These are phyloP conservation scores for Sicyos baderoa DNA, from an alignment of 306 rosid species.

Conservation along the genomic window DNA sequence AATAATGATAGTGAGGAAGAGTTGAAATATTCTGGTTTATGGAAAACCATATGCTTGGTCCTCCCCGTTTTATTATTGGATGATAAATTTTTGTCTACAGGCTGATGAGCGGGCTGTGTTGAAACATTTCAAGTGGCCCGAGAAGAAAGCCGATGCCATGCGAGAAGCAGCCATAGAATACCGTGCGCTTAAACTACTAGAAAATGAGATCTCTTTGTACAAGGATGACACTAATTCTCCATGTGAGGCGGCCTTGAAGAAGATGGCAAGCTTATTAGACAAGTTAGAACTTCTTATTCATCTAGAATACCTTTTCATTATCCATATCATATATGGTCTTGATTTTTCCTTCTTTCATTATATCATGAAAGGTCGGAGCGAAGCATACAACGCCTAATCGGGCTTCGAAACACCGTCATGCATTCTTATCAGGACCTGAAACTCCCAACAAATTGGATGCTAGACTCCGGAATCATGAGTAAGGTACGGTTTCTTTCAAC, in stretches of 20 bases:
- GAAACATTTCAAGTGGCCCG: conserved; percentile 96
- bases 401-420: conserved; percentile 48
- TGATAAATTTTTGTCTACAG: conserved; percentile 34
- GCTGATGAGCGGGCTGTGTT: conserved; percentile 85
- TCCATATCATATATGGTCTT: conserved; percentile 4
- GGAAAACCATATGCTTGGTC: neutral
- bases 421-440: conserved; percentile 52
- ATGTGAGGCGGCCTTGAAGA: conserved; percentile 72
- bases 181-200: conserved; percentile 64
- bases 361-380: conserved; percentile 59
- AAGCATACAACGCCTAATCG: conserved; percentile 55
- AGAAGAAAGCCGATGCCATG: conserved; percentile 87
- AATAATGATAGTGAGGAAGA: neutral
- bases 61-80: neutral
- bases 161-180: conserved; percentile 90
- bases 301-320: neutral
- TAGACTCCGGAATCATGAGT: conserved; percentile 66
- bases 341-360: conserved; percentile 21
- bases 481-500: conserved; percentile 36
- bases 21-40: neutral
- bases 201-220: conserved; percentile 57
- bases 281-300: conserved; percentile 39
- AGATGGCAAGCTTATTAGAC: conserved; percentile 75
- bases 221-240: conserved; percentile 63
- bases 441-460: conserved; percentile 88